Base-by-base conservation (phyloP, 129 eudicot species). In the Tagetes erecta region DNA sequence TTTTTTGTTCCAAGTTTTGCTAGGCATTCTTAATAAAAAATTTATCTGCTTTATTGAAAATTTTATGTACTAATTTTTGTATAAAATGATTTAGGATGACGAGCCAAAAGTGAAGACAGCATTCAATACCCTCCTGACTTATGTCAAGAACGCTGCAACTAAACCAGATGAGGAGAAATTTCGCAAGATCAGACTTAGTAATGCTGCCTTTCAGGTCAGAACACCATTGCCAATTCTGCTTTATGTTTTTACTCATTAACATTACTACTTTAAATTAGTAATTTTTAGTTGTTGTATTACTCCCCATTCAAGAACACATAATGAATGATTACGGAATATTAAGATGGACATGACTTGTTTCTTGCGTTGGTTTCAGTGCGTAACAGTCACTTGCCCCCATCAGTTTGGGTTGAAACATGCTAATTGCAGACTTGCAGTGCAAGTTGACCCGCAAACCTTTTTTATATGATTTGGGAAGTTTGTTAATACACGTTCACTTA, bases 111-210 rank as follows among this genome's bases (percentile, higher is more conserved):
- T 91, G 76, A 94, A 91, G 82, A 88, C 85, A 38, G 91, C 99
- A 58, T 94, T 90, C 53, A 87, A 87, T 83, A 91, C 99, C 51
- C 96, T 90, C 47, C 58, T 88, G 64, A 91, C 91, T 12, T 94
- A 83, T 40, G 78, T 87, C 12, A 85, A 86, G 78, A 94, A 94
- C 68, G 96, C 85, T 49, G 92, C 96, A 50, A 88, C 89, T 12
- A 88, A 94, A 72, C 99, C 97, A 4, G 89, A 90, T 6, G 96
- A 91, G 60, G 97, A 91, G 83, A 94, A 94, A 80, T 94, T 84
- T 70, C 91, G 97, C 13, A 94, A 87, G 74, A 91, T 94, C 67
- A 81, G 97, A 73, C 89, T 94, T 39, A 85, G 83, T 68, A 94
- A 94, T 81, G 91, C 96, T 64, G 73, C 83, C 38, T 86, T 94